Percentiles rank a stretch among this genome's conserved stretches.
Evolutionary conservation across 2,329 filamentous ascomycete species (phyloP).

Genomic region (Fusarium chaquense): DNA sequence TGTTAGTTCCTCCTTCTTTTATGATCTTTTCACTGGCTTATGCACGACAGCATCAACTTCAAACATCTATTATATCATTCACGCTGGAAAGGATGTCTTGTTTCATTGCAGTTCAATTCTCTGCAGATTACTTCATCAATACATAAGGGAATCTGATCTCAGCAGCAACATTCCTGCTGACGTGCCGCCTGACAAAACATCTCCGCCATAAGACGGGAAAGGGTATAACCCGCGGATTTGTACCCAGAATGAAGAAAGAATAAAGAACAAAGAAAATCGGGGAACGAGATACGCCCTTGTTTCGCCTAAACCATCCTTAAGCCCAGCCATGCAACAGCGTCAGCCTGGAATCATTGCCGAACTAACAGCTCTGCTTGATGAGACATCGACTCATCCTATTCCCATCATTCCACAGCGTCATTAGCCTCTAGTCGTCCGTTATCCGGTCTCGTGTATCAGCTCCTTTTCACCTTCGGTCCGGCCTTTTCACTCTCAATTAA

Average conservation of each 20-base stretch:
- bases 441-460: constrained; percentile 33
- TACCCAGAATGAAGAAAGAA: constrained; percentile 9
- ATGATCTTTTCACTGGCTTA: neutral
- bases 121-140: constrained; percentile 38
- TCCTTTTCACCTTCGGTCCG: constrained; percentile 17
- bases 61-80: neutral
- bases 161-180: constrained; percentile 18
- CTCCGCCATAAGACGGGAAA: constrained; percentile 22
- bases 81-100: neutral
- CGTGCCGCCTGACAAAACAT: constrained; percentile 39
- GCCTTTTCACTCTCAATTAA: constrained; percentile 27
- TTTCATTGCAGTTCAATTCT: constrained; percentile 26
- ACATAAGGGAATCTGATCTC: constrained; percentile 41
- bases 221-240: constrained; percentile 15
- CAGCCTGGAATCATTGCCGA: constrained; percentile 31
- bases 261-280: constrained; percentile 24
- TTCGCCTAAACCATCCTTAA: constrained; percentile 26
- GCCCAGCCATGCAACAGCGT: constrained; percentile 29
- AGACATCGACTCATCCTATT: constrained; percentile 22
- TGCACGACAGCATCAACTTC: neutral
- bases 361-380: constrained; percentile 16
- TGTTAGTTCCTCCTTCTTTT: neutral
- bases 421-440: constrained; percentile 36
- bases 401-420: constrained; percentile 22
- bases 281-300: constrained; percentile 29